Conservation (phyloP, 441 rosid species). For the Euphorbia schlechtendalii region DNA sequence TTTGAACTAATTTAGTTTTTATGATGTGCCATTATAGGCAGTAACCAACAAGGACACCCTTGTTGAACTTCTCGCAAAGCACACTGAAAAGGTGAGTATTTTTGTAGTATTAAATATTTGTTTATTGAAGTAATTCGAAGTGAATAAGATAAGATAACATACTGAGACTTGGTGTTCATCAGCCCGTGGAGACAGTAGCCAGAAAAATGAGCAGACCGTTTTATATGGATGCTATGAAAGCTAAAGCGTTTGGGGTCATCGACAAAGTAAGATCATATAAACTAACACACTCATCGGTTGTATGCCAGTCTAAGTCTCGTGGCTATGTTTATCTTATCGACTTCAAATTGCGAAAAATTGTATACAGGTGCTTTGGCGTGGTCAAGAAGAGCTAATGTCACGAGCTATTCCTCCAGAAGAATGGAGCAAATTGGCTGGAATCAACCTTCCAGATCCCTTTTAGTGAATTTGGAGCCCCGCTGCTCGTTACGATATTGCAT, state of each 20-base stretch:
- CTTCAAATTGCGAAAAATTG: neutral
- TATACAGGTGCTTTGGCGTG: constrained; percentile 68
- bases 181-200: constrained; percentile 65
- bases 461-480: constrained; percentile 20
- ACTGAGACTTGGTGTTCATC: constrained; percentile 15
- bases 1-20: neutral
- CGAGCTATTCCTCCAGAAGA: constrained; percentile 59
- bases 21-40: constrained; percentile 31
- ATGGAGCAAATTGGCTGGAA: constrained; percentile 56
- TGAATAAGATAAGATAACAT: constrained; percentile 10
- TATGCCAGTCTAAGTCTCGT: neutral
- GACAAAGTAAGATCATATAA: constrained; percentile 47
- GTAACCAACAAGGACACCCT: constrained; percentile 57
- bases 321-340: neutral
- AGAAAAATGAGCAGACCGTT: constrained; percentile 58
- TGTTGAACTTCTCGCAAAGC: constrained; percentile 75
- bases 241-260: constrained; percentile 77
- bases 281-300: neutral
- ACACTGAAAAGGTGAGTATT: constrained; percentile 69
- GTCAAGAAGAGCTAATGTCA: constrained; percentile 61
- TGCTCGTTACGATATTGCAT: neutral
- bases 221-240: constrained; percentile 68
- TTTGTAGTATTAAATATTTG: constrained; percentile 11
- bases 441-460: constrained; percentile 36
- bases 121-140: neutral